Base-by-base conservation (phyloP, 106 monocot genomes). In the Chionographis japonica region DNA sequence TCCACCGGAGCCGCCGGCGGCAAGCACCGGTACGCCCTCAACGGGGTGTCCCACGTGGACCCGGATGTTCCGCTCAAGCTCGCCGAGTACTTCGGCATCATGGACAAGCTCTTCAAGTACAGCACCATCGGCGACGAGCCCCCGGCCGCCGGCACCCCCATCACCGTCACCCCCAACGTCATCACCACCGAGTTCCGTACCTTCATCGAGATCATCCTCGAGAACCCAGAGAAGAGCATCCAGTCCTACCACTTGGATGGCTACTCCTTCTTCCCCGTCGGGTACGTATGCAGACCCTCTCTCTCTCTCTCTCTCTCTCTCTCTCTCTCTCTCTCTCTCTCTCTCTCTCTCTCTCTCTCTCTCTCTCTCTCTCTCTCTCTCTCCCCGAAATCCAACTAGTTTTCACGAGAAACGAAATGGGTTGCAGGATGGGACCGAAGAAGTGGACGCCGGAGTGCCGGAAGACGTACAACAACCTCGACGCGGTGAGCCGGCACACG, bases 201-300 rank as follows among this genome's bases (percentile, higher is more conserved):
- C 40, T 85, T 74, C 69, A 68, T 85, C 35, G 85, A 85, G 81
- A 68, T 85, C 70, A 55, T 85, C 56, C 65, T 85, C 3, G 85
- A 85, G 85, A 85, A 85, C 77, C 74, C 65, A 0, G 85, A 85
- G 74, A 80, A 20, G 52, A 71, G 65, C 74, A 58, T 85, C 4
- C 85, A 85, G 74, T 74, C 85, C 16, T 85, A 77, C 63, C 85
- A 85, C 40, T 43, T 78, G 16, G 65, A 65, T n/a, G 77, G 70
- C 54, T 73, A 79, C 53, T 58, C 68, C 16, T 79, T 73, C 55
- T 63, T 74, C 56, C 43, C 69, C 3, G 53, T 10, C 27, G 72
- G 81, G 13, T 51, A 36, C 5, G 14, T 27, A 10, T 27, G 27
- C 27, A 27, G 27, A 27, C 27, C 27, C 0, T 27, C 27, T 27